phyloP scores from a whole-genome alignment of 2,329 filamentous ascomycete genomes.

The Chrysoporthe austroafricana region DNA sequence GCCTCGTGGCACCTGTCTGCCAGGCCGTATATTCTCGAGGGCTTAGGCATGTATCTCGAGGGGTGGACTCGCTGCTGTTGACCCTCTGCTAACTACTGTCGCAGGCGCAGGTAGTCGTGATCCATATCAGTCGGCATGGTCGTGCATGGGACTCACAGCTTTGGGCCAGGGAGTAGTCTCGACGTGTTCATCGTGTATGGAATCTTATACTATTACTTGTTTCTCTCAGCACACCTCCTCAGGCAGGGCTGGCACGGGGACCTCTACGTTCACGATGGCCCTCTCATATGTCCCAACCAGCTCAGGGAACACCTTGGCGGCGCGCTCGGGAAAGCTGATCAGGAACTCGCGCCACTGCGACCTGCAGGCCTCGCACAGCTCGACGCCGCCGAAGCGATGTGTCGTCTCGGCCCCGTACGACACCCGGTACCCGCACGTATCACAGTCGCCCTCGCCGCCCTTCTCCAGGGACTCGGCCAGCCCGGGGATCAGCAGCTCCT shows the following conservation, averaged over 20 bases:
- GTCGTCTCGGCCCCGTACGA: constrained; percentile 27
- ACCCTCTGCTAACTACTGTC: too few relatives aligned
- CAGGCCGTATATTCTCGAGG: background rate
- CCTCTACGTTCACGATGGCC: background rate
- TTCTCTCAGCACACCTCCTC: background rate
- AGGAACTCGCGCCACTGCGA: background rate
- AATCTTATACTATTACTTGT: background rate
- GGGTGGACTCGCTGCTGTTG: background rate
- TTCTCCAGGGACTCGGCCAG: constrained; percentile 26
- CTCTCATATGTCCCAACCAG: background rate
- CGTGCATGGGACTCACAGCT: too few relatives aligned
- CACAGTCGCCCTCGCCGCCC: constrained; percentile 25
- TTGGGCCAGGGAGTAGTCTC: background rate
- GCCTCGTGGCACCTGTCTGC: constrained; percentile 5
- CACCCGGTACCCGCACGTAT: constrained; percentile 20
- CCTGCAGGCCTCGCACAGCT: constrained; percentile 23
- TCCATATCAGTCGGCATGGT: too few relatives aligned
- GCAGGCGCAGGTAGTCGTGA: too few relatives aligned
- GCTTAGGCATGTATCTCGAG: background rate
- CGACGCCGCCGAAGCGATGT: constrained; percentile 30
- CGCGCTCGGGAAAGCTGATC: constrained; percentile 3
- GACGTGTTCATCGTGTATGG: background rate
- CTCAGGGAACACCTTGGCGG: constrained; percentile 4
- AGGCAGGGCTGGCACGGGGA: background rate
- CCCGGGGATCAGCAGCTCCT: constrained; percentile 30